Evolutionary conservation across 495 filamentous ascomycete genomes (phyloP).

Genomic region (Aspergillus indologenus): DNA sequence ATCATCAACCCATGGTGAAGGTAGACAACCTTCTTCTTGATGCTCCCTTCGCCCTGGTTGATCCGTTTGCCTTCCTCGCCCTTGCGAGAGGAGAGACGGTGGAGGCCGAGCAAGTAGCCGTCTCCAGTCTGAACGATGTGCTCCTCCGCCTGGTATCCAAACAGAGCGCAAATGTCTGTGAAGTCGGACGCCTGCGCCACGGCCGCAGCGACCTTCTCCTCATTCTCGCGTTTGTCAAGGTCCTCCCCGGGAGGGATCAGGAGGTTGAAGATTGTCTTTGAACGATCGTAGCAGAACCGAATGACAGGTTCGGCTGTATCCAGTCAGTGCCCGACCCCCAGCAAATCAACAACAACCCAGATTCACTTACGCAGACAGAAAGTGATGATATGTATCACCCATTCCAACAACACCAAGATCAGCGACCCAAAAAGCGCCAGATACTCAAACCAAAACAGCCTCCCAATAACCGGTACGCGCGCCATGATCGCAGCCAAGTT

Average conservation of each 20-base stretch:
- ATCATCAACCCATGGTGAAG: slow-evolving; percentile 95
- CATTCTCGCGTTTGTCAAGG: slow-evolving; percentile 53
- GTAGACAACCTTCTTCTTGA: slow-evolving; percentile 85
- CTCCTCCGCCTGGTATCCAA: slow-evolving; percentile 89
- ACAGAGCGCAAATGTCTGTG: slow-evolving; percentile 82
- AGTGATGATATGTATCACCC: slow-evolving; percentile 80
- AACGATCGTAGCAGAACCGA: slow-evolving; percentile 75
- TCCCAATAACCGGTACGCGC: slow-evolving; percentile 77
- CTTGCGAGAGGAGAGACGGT: slow-evolving; percentile 77
- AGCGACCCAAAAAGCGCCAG: slow-evolving; percentile 79
- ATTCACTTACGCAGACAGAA: slow-evolving; percentile 73
- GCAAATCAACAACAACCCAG: neutral
- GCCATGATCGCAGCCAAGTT: slow-evolving; percentile 49
- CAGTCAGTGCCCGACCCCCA: slow-evolving; percentile 19
- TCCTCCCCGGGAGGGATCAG: slow-evolving; percentile 63
- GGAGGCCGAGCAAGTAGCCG: slow-evolving; percentile 89
- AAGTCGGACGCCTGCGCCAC: slow-evolving; percentile 80
- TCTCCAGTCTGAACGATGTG: slow-evolving; percentile 93
- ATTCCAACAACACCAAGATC: slow-evolving; percentile 74
- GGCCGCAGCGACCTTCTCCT: slow-evolving; percentile 40
- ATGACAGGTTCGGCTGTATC: slow-evolving; percentile 70
- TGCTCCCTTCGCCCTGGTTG: slow-evolving; percentile 66
- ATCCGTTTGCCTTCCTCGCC: slow-evolving; percentile 70
- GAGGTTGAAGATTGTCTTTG: slow-evolving; percentile 77
- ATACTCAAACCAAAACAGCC: slow-evolving; percentile 80